These are phyloP conservation scores for Neurospora terricola DNA, from an alignment of 495 filamentous ascomycete species.

Conservation along the genomic window DNA sequence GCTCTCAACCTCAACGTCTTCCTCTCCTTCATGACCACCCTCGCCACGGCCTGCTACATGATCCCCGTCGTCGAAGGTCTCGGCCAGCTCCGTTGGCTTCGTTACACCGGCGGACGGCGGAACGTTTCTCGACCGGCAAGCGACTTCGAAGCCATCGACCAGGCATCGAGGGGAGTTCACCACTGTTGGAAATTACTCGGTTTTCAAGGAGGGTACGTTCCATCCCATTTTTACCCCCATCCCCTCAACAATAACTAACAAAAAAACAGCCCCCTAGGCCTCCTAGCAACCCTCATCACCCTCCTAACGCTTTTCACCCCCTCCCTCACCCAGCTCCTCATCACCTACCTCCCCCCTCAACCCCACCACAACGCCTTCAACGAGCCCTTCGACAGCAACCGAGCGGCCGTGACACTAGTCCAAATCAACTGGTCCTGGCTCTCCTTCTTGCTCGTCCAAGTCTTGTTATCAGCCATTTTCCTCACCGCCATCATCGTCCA, in stretches of 20 bases:
- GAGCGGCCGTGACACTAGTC: not conserved
- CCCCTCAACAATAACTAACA: not conserved
- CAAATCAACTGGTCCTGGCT: slow-evolving; percentile 5
- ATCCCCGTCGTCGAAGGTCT: slow-evolving; percentile 26
- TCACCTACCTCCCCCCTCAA: slow-evolving; percentile 2
- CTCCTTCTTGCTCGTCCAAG: not conserved
- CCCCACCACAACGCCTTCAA: not conserved
- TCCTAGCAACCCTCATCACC: not conserved
- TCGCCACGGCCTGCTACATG: slow-evolving; percentile 27
- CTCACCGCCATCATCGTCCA: slow-evolving; percentile 1
- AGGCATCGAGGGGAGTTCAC: slow-evolving; percentile 26
- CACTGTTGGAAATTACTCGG: not conserved
- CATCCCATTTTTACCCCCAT: not conserved
- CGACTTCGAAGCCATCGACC: slow-evolving; percentile 31
- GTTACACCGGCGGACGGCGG: slow-evolving; percentile 18
- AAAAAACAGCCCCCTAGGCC: not conserved
- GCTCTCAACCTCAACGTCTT: slow-evolving; percentile 34
- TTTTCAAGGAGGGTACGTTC: slow-evolving; percentile 4
- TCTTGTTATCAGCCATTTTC: not conserved
- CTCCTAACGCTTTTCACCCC: not conserved
- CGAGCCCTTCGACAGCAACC: not conserved
- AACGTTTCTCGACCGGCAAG: slow-evolving; percentile 16
- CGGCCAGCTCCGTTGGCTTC: slow-evolving; percentile 33
- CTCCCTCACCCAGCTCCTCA: not conserved
- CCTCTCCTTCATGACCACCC: slow-evolving; percentile 28